A percentile compares a stretch with the other conserved stretches of the same genome.
These are phyloP conservation scores for Fusarium brachygibbosum DNA, from an alignment of 2,329 filamentous ascomycete genomes.

Conservation along the genomic window DNA sequence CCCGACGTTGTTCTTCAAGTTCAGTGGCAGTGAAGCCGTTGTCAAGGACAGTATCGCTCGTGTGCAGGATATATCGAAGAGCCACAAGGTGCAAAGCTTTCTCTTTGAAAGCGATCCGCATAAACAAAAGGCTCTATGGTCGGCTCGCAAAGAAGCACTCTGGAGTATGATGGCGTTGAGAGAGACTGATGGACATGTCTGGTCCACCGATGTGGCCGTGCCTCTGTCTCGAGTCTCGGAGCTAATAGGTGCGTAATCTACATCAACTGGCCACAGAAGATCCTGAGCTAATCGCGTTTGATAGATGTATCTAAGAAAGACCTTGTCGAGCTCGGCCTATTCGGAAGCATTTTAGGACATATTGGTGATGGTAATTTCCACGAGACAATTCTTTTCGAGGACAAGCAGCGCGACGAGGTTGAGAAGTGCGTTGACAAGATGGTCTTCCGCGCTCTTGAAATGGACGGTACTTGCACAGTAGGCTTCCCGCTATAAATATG, in stretches of 20 bases:
- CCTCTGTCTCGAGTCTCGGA: conserved; percentile 81
- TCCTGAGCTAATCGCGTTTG: fast-evolving
- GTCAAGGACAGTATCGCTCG: conserved; percentile 81
- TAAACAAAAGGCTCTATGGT: conserved; percentile 83
- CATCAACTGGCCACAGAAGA: fast-evolving
- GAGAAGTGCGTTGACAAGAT: conserved; percentile 88
- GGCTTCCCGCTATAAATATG: fast-evolving
- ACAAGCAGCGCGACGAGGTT: conserved; percentile 79
- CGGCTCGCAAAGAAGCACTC: conserved; percentile 83
- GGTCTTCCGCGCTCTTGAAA: conserved; percentile 89
- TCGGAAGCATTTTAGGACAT: conserved; percentile 89
- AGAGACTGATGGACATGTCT: conserved; percentile 75
- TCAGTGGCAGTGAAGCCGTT: conserved; percentile 80
- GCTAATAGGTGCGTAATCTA: conserved; percentile 60
- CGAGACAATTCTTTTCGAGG: conserved; percentile 89
- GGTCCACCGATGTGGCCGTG: conserved; percentile 83
- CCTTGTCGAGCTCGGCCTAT: conserved; percentile 85
- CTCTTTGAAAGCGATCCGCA: conserved; percentile 78
- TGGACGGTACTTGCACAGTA: conserved; percentile 89
- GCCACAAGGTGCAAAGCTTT: neutral
- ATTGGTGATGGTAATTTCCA: conserved; percentile 97
- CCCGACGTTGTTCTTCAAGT: conserved; percentile 87
- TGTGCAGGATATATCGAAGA: conserved; percentile 60
- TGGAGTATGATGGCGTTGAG: conserved; percentile 81
- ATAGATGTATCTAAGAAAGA: conserved; percentile 87